Conservation (phyloP, 768 basidiomycete species). For the Tylopilus sp. region DNA sequence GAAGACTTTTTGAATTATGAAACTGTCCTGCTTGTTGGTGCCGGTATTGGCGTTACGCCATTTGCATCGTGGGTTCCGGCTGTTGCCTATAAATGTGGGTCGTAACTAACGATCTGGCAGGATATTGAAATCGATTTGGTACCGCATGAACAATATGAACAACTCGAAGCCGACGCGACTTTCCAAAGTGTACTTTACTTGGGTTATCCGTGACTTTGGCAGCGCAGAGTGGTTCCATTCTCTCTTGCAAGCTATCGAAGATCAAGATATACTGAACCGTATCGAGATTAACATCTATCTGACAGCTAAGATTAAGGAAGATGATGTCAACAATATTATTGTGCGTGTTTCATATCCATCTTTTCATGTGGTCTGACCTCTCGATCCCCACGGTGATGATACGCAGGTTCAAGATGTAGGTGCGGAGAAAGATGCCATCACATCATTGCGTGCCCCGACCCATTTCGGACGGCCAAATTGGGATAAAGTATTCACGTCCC, state of each 20-base stretch:
- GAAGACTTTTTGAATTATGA: constrained; percentile 93
- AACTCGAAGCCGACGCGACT: constrained; percentile 73
- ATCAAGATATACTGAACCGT: constrained; percentile 78
- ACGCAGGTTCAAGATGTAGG: constrained; percentile 81
- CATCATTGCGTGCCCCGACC: constrained; percentile 83
- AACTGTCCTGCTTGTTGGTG: constrained; percentile 84
- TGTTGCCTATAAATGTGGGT: background rate
- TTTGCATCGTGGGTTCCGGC: constrained; percentile 76
- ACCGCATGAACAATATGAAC: constrained; percentile 89
- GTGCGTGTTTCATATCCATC: constrained; percentile 37
- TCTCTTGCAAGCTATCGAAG: constrained; percentile 88
- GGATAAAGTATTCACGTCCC: constrained; percentile 69
- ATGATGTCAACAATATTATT: constrained; percentile 92
- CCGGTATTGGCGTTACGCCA: constrained; percentile 95
- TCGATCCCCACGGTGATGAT: background rate
- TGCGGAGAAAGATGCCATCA: constrained; percentile 89
- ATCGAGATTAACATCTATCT: constrained; percentile 96
- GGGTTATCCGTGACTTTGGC: constrained; percentile 94
- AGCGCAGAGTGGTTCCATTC: constrained; percentile 94
- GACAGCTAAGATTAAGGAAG: constrained; percentile 86
- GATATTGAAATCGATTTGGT: constrained; percentile 91
- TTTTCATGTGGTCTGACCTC: constrained; percentile 1
- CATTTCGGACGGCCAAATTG: constrained; percentile 91
- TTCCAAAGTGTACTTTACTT: constrained; percentile 90
- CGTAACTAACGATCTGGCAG: constrained; percentile 33